Percentiles rank a stretch among this genome's conserved stretches.
Conservation (phyloP, 345 rosid genomes). For the Brassica cretica region DNA sequence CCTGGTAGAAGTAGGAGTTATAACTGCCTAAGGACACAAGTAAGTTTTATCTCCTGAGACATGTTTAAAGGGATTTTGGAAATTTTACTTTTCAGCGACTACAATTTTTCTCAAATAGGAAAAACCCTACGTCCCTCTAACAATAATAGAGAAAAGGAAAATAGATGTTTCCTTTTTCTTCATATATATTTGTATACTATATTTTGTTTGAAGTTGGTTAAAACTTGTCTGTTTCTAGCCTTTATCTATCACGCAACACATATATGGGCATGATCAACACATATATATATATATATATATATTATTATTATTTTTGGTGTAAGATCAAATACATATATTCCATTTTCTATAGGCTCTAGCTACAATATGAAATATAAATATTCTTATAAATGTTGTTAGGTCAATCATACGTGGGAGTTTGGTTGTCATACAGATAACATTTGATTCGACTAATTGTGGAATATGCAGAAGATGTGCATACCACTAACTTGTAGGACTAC, state of each 20-base stretch:
- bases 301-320: too few species aligned
- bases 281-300: too few species aligned
- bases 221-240: neutral
- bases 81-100: neutral
- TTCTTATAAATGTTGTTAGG: conserved; percentile 20
- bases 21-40: neutral
- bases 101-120: neutral
- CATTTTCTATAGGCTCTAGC: neutral
- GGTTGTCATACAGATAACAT: conserved; percentile 33
- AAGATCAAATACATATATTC: neutral
- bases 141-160: neutral
- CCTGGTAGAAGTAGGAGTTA: neutral
- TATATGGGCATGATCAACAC: neutral
- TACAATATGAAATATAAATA: neutral
- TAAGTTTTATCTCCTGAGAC: neutral
- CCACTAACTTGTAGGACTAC: conserved; percentile 9
- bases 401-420: conserved; percentile 35
- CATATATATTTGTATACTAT: neutral
- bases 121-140: neutral
- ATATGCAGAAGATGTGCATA: conserved; percentile 28
- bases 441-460: neutral
- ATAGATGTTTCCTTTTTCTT: neutral
- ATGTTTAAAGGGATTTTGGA: neutral
- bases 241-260: neutral
- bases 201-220: neutral